Percentiles rank a stretch among this genome's conserved stretches.
Evolutionary conservation across 106 monocot species (phyloP).

Genomic region (Apostasia ramifera): DNA sequence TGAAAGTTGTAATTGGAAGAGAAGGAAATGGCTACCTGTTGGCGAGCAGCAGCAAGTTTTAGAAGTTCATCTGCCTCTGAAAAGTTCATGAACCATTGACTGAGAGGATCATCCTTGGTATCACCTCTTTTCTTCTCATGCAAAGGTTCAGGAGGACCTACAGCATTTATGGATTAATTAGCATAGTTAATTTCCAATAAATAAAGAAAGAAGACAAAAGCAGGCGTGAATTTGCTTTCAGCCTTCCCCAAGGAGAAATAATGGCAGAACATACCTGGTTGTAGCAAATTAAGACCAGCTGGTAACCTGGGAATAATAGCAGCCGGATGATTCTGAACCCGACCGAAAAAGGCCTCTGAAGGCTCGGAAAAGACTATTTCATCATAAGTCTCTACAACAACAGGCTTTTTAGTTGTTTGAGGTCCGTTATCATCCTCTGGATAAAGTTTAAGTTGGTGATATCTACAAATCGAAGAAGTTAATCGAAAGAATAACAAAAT

Average conservation of each 20-base stretch:
- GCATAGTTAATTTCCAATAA: slow-evolving; percentile 3
- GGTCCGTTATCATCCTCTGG: slow-evolving; percentile 85
- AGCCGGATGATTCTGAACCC: slow-evolving; percentile 90
- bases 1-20: too few relatives aligned
- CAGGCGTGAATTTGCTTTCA: background rate
- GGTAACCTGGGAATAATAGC: slow-evolving; percentile 81
- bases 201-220: background rate
- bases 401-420: slow-evolving; percentile 88
- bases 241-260: background rate
- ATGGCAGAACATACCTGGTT: slow-evolving; percentile 36
- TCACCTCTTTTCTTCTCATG: slow-evolving; percentile 77
- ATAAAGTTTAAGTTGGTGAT: slow-evolving; percentile 88
- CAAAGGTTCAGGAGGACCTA: slow-evolving; percentile 56
- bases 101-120: slow-evolving; percentile 81
- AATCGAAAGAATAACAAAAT: background rate
- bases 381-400: slow-evolving; percentile 91
- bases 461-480: slow-evolving; percentile 32
- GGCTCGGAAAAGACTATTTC: slow-evolving; percentile 90
- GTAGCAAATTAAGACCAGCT: slow-evolving; percentile 50
- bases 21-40: slow-evolving; percentile 44
- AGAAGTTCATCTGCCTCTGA: slow-evolving; percentile 97
- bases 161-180: background rate
- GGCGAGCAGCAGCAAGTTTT: slow-evolving; percentile 95
- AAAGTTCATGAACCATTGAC: slow-evolving; percentile 89
- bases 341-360: slow-evolving; percentile 68